Base-by-base conservation (phyloP, 768 basidiomycete species). In the Panaeolus cyanescens region DNA sequence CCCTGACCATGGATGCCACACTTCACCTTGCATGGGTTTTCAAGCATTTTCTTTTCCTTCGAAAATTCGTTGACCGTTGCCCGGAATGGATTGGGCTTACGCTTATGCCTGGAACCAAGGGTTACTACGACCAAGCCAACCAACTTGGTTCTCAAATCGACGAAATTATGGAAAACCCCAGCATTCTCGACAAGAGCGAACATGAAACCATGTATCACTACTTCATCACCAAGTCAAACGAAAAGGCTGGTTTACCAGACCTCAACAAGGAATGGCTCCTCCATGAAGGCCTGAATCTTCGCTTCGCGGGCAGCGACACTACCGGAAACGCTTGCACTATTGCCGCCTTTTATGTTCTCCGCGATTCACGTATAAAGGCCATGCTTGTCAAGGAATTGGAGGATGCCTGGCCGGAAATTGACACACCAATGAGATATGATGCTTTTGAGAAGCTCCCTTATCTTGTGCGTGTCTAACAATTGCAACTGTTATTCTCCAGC, bases 141-240 rank as follows among this genome's bases (percentile, higher is more conserved):
- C 59, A 32, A 20, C 60, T 71, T 6, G 60, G 55, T 6, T 53
- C 32, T 5, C 67, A 73, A 32, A 68, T 76, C n/a, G 71, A 72
- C 36, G 62, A 53, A n/a, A 62, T 73, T 55, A 55, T 74, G 2
- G 61, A 58, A 1, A 60, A 77, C 58, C 72, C 75, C 0, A 57
- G 63, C 0, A 54, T 62, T 13, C 61, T 79, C 13, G 36, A 62
- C 10, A 54, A 68, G 4, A 65, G 67, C 8, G 70, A 74, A n/a
- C 75, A 78, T 37, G 74, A 75, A 32, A 75, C 69, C 7, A 75
- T 79, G 34, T 80, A 75, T 59, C 75, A 77, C 37, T 71, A 72
- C 56, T 59, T 76, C 34, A 28, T 73, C 4, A 65, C 65, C 13
- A 45, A 58, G 20, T 56, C 45, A 34, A 39, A 31, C 6, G 62